Percentiles rank a stretch among this genome's conserved stretches.
phyloP scores from a whole-genome alignment of 495 filamentous ascomycete genomes.

The Aspergillus hancockii region DNA sequence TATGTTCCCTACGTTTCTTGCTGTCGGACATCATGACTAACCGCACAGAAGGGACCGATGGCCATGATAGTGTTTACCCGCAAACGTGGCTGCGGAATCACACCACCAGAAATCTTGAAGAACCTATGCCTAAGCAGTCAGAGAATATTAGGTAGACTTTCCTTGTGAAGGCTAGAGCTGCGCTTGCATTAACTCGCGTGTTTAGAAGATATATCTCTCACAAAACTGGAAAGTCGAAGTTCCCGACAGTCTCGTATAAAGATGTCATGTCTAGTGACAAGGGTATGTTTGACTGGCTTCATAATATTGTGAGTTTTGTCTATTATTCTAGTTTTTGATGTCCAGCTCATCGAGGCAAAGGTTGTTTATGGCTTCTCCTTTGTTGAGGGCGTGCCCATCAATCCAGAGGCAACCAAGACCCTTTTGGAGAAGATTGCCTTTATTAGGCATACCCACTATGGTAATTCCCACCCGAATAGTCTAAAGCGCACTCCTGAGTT shows the following conservation, averaged over 20 bases:
- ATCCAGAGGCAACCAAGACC: conserved; percentile 65
- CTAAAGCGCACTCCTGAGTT: not conserved
- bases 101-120: not conserved
- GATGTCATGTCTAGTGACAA: conserved; percentile 58
- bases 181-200: not conserved
- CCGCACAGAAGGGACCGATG: conserved; percentile 1
- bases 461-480: conserved; percentile 32
- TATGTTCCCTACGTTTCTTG: not conserved
- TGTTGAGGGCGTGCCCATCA: conserved; percentile 63
- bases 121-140: not conserved
- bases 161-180: not conserved
- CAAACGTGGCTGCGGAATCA: not conserved
- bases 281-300: conserved; percentile 57
- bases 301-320: conserved; percentile 54
- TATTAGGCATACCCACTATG: conserved; percentile 87
- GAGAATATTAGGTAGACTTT: not conserved
- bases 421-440: conserved; percentile 79
- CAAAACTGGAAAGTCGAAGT: conserved; percentile 30
- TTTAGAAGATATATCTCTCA: conserved; percentile 1
- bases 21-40: not conserved
- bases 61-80: not conserved
- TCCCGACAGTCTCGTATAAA: conserved; percentile 57
- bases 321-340: not conserved
- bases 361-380: conserved; percentile 68
- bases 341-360: conserved; percentile 31